Evolutionary conservation across 2,329 filamentous ascomycete genomes (phyloP).

Genomic region (Aspergillus sp.): DNA sequence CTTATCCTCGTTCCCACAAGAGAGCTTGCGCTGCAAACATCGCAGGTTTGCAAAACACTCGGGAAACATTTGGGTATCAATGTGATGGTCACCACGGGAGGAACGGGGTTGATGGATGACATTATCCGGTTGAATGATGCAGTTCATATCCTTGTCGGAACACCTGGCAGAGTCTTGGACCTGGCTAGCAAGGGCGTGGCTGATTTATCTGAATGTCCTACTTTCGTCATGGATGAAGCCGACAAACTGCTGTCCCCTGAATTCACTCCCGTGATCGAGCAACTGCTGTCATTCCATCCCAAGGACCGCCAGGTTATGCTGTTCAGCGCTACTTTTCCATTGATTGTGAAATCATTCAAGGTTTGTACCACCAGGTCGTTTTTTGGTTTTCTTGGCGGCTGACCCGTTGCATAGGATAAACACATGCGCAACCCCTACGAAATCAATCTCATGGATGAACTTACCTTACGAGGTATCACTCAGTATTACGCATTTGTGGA

Average conservation of each 20-base stretch:
- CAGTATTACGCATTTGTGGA: constrained; percentile 99
- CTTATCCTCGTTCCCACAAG: constrained; percentile 93
- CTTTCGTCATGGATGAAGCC: constrained; percentile 99
- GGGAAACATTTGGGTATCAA: constrained; percentile 97
- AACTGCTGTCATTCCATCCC: constrained; percentile 89
- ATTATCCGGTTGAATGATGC: constrained; percentile 91
- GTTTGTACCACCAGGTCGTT: constrained; percentile 22
- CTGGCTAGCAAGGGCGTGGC: constrained; percentile 94
- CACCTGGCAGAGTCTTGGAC: constrained; percentile 92
- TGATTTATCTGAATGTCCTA: constrained; percentile 91
- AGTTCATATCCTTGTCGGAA: constrained; percentile 96
- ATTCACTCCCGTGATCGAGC: constrained; percentile 96
- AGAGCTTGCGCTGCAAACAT: constrained; percentile 96
- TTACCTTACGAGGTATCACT: constrained; percentile 94
- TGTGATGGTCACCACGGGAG: constrained; percentile 98
- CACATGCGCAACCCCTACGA: constrained; percentile 96
- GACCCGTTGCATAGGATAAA: constrained; percentile 58
- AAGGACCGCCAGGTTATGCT: constrained; percentile 99
- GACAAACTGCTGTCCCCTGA: constrained; percentile 96
- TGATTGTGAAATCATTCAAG: constrained; percentile 95
- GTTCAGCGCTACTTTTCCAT: constrained; percentile 94
- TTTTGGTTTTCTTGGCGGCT: not conserved
- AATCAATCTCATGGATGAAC: constrained; percentile 99
- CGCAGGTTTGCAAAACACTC: constrained; percentile 96
- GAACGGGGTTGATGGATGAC: constrained; percentile 90